Conservation (phyloP, 208 protist genomes). For the Trypanosoma caninum region DNA sequence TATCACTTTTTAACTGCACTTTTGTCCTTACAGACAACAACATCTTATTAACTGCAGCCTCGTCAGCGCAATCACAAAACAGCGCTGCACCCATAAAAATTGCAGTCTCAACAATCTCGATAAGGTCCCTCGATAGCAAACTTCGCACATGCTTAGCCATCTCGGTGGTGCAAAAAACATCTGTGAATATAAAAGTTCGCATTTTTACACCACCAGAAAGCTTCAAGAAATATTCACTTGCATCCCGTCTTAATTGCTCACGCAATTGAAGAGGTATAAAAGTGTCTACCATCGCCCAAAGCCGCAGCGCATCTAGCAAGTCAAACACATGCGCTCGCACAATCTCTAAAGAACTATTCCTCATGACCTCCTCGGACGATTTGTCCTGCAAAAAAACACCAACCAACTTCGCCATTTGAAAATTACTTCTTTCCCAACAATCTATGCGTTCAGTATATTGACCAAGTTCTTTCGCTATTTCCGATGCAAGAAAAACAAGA, state of each 20-base stretch:
- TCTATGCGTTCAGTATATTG: not conserved
- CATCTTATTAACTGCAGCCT: constrained; percentile 1
- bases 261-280: constrained; percentile 4
- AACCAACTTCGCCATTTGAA: not conserved
- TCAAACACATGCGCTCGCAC: constrained; percentile 9
- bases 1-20: not conserved
- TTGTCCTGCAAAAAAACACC: not conserved
- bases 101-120: constrained; percentile 7
- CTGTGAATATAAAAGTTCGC: constrained; percentile 13
- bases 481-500: constrained; percentile 16
- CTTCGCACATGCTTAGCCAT: constrained; percentile 11
- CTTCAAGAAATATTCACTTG: constrained; percentile 9
- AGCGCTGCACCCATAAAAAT: constrained; percentile 23
- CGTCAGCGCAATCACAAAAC: constrained; percentile 23
- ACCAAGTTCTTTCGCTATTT: not conserved
- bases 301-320: constrained; percentile 13
- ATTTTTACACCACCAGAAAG: constrained; percentile 9
- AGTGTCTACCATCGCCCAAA: constrained; percentile 11
- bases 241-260: constrained; percentile 13
- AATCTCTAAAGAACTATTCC: not conserved
- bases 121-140: constrained; percentile 20
- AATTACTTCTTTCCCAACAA: constrained; percentile 9
- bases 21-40: not conserved
- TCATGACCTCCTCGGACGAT: not conserved
- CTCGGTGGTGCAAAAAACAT: constrained; percentile 21